Conservation (phyloP, 441 rosid species). For the Hura crepitans region DNA sequence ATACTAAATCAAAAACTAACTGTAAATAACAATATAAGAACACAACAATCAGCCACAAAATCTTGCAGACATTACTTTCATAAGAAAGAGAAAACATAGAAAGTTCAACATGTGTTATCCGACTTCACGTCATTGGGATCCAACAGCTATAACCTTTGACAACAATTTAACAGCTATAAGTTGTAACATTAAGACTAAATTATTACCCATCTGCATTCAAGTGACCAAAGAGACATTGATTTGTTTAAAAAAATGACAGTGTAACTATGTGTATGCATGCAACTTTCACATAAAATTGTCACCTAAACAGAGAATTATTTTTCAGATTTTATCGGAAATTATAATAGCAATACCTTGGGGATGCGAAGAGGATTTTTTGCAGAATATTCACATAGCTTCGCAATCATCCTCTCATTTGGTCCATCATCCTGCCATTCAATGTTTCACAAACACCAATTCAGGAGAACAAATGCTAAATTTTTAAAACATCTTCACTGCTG, state of each 20-base stretch:
- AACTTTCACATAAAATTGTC: slow-evolving; percentile 1
- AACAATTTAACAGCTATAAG: neutral
- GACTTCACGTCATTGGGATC: slow-evolving; percentile 10
- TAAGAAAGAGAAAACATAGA: neutral
- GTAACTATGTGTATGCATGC: neutral
- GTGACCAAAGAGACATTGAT: neutral
- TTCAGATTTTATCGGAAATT: slow-evolving; percentile 1
- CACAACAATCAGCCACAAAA: slow-evolving; percentile 10
- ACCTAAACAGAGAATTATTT: slow-evolving; percentile 9
- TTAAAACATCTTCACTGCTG: neutral
- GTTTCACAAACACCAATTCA: slow-evolving; percentile 15
- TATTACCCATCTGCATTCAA: neutral
- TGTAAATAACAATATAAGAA: neutral
- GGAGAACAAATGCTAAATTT: slow-evolving; percentile 2
- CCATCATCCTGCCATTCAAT: slow-evolving; percentile 67
- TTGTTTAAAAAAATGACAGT: no score
- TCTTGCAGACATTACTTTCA: neutral
- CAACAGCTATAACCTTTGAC: neutral
- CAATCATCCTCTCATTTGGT: slow-evolving; percentile 82
- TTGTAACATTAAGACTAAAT: neutral
- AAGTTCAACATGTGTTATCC: neutral
- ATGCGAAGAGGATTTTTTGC: slow-evolving; percentile 81
- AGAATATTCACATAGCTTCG: slow-evolving; percentile 90
- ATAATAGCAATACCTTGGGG: slow-evolving; percentile 61
- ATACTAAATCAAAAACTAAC: no score